Evolutionary conservation across 345 rosid species (phyloP).

Genomic region (Pelargonium nanum): DNA sequence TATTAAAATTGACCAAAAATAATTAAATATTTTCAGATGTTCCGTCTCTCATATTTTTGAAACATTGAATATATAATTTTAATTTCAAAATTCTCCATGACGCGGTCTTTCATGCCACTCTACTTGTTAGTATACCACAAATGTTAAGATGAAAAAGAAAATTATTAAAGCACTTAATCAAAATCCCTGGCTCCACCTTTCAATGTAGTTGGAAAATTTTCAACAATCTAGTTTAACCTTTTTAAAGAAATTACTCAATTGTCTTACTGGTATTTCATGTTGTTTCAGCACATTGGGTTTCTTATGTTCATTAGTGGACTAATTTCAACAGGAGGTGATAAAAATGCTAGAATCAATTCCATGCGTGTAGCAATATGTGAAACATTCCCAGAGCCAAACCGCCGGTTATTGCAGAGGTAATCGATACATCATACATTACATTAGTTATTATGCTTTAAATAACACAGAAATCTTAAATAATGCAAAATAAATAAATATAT

Average conservation of each 20-base stretch:
- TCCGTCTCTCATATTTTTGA: no score
- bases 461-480: neutral
- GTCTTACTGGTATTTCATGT: neutral
- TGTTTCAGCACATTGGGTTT: neutral
- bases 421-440: conserved; percentile 1
- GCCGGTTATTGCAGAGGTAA: conserved; percentile 86
- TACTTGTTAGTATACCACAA: no score
- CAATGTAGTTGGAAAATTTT: neutral
- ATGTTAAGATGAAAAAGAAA: no score
- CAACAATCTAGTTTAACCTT: neutral
- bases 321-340: conserved; percentile 51
- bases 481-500: no score
- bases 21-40: no score
- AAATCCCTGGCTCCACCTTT: neutral
- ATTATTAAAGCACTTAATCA: no score
- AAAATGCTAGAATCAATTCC: conserved; percentile 55
- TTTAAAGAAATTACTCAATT: neutral
- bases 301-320: neutral
- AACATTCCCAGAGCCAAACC: conserved; percentile 97
- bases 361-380: conserved; percentile 83
- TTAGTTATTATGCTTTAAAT: neutral
- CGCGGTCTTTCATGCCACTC: neutral
- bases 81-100: neutral
- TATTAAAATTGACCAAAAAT: no score
- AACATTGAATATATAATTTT: no score